A percentile compares a stretch with the other conserved stretches of the same genome.
Evolutionary conservation across 2,329 filamentous ascomycete genomes (phyloP).

Genomic region (Colletotrichum sp.): DNA sequence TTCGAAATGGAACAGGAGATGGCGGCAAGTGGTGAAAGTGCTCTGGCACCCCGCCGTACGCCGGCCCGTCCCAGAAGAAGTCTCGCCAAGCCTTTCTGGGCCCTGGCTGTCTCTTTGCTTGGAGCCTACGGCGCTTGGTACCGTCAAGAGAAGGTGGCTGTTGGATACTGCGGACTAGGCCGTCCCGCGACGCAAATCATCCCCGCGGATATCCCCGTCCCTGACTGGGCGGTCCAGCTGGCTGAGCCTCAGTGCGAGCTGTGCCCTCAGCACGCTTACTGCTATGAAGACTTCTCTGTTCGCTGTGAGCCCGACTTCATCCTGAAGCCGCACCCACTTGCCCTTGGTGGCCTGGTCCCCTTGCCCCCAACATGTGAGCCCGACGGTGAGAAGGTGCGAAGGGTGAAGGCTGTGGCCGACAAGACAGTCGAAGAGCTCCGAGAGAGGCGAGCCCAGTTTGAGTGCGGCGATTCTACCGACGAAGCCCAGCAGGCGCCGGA

Average conservation of each 20-base stretch:
- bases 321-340: conserved; percentile 81
- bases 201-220: conserved; percentile 60
- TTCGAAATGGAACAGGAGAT: conserved; percentile 78
- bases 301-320: conserved; percentile 89
- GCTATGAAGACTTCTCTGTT: conserved; percentile 78
- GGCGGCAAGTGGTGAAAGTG: conserved; percentile 56
- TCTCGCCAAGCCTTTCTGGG: conserved; percentile 70
- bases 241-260: conserved; percentile 85
- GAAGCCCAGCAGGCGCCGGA: conserved; percentile 64
- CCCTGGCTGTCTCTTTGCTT: conserved; percentile 73
- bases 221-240: conserved; percentile 73
- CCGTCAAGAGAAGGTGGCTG: conserved; percentile 92
- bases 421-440: conserved; percentile 86
- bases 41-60: conserved; percentile 47
- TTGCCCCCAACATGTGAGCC: conserved; percentile 92
- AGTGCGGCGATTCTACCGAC: conserved; percentile 78
- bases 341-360: conserved; percentile 80
- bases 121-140: conserved; percentile 82
- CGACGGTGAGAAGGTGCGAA: conserved; percentile 88
- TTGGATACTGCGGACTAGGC: conserved; percentile 92
- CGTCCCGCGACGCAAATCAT: conserved; percentile 60
- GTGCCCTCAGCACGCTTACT: conserved; percentile 90
- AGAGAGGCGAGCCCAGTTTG: conserved; percentile 84
- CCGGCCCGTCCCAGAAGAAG: conserved; percentile 45
- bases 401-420: conserved; percentile 86